Base-by-base conservation (phyloP, 345 rosid genomes). In the Tarenaya hassleriana region DNA sequence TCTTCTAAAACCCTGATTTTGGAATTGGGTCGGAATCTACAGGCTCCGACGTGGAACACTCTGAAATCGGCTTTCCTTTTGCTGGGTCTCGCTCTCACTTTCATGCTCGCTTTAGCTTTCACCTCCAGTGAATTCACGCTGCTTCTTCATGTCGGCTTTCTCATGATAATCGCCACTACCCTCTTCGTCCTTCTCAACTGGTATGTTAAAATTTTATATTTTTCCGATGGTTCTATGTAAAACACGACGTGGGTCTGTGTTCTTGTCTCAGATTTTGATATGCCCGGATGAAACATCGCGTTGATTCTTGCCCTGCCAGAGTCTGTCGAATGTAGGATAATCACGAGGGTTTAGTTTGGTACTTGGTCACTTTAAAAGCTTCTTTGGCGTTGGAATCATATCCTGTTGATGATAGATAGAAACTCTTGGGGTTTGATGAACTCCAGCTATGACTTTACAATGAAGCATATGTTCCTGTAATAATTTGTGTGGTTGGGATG, bases 21-120 rank as follows among this genome's bases (percentile, higher is more conserved):
- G 29, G 29, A n/a, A 24, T 11, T 51, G 20, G 38, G 41, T 55
- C 44, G 52, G 12, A 27, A 8, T 17, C 33, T 58, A 41, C 79
- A 90, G 95, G 91, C 61, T 33, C 86, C 94, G 13, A 90, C 98
- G 51, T 84, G 95, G 96, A 87, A 66, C 70, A 64, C 86, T 0
- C 60, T 91, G 20, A 91, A 73, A 75, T 78, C 81, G 11, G 72
- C 92, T 62, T 86, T 90, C 68, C 52, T 82, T 47, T 51, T 87
- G 70, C 67, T 87, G 69, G 96, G 85, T 63, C 45, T 76, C 50
- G 75, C 72, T 53, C 89, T 91, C 16, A 72, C 81, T 58, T 63
- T 80, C 52, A 84, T 91, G 88, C 74, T 87, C 55, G 81, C 89
- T 15, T 44, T 90, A 41, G 94, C 97, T 39, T 80, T 86, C 80